Percentiles rank a stretch among this genome's conserved stretches.
Evolutionary conservation across 495 filamentous ascomycete genomes (phyloP).

Genomic region (Trichocladium antarcticum): DNA sequence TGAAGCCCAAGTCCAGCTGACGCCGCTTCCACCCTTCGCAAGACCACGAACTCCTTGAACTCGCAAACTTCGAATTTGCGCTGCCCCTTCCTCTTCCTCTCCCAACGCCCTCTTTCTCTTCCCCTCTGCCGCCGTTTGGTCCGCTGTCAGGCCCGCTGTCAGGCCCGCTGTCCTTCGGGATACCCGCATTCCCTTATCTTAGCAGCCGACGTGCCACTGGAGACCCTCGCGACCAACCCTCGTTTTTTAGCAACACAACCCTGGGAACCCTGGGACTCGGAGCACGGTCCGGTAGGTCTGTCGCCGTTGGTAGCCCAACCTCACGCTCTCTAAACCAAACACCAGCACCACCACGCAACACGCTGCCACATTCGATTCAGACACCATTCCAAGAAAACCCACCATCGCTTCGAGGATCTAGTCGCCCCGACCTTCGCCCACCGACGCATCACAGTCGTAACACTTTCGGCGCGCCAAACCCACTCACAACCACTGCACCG

Average conservation of each 20-base stretch:
- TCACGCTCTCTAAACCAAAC: background rate
- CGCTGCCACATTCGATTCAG: background rate
- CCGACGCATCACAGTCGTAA: too few relatives aligned
- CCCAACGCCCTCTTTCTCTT: background rate
- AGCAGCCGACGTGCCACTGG: too few relatives aligned
- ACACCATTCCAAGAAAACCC: background rate
- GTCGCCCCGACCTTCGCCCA: too few relatives aligned
- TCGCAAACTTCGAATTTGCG: background rate
- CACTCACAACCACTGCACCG: too few relatives aligned
- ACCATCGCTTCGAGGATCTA: background rate
- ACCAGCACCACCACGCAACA: background rate
- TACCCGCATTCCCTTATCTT: background rate
- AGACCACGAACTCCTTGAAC: background rate
- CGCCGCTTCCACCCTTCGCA: background rate
- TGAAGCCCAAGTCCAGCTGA: background rate
- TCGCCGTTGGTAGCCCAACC: constrained; percentile 1
- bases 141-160: too few relatives aligned
- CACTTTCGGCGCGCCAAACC: too few relatives aligned
- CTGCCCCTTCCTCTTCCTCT: background rate
- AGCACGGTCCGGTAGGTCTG: background rate
- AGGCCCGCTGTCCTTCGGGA: background rate
- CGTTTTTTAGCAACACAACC: background rate
- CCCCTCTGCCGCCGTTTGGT: background rate
- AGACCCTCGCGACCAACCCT: background rate
- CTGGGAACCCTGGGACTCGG: too few relatives aligned